phyloP scores from a whole-genome alignment of 306 rosid genomes.

The Benincasa hispida region DNA sequence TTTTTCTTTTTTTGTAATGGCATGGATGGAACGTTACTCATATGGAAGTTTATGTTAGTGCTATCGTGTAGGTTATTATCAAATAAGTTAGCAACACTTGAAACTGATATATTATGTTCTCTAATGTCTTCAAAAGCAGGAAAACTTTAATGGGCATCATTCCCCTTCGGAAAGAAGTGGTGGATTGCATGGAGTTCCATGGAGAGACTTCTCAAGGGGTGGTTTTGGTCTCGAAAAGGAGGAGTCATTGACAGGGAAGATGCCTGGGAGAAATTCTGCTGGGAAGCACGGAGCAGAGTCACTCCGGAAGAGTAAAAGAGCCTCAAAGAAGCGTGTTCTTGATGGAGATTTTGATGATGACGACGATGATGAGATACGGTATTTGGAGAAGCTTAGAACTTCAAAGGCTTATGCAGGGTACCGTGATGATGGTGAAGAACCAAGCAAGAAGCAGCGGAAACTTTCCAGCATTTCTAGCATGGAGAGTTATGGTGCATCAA shows the following conservation, averaged over 20 bases:
- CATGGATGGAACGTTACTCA: neutral
- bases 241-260: constrained; percentile 42
- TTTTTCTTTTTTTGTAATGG: neutral
- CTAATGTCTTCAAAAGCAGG: constrained; percentile 26
- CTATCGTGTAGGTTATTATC: neutral
- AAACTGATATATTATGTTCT: constrained; percentile 15
- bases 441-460: constrained; percentile 63
- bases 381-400: constrained; percentile 75
- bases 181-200: constrained; percentile 73
- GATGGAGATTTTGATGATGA: constrained; percentile 56
- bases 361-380: constrained; percentile 80
- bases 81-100: neutral
- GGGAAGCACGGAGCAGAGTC: constrained; percentile 52
- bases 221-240: constrained; percentile 62
- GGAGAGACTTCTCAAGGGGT: constrained; percentile 73
- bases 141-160: constrained; percentile 42
- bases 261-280: constrained; percentile 34
- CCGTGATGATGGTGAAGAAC: constrained; percentile 62
- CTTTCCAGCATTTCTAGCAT: constrained; percentile 59
- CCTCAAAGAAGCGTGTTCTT: constrained; percentile 59
- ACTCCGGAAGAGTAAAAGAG: constrained; percentile 72
- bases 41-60: neutral
- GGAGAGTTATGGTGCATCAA: constrained; percentile 41
- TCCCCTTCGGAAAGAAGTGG: constrained; percentile 50
- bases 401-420: constrained; percentile 51